phyloP scores from a whole-genome alignment of 306 rosid genomes.

The Rosa lucieae region DNA sequence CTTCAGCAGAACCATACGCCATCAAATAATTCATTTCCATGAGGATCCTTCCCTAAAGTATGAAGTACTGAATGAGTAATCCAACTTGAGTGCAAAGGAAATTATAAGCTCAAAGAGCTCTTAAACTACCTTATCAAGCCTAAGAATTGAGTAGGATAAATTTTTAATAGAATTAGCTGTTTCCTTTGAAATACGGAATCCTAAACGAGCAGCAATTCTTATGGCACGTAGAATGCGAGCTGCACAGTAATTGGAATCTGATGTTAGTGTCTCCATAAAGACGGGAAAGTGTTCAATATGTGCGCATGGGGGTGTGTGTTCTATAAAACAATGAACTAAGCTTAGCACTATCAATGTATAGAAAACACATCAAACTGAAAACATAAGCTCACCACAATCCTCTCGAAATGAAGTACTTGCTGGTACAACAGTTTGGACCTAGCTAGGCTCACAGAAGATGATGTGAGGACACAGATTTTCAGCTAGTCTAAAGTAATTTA shows the following conservation, averaged over 20 bases:
- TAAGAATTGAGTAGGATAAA: constrained; percentile 50
- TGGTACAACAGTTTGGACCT: constrained; percentile 80
- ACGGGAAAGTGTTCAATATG: neutral
- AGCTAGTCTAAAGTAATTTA: constrained; percentile 26
- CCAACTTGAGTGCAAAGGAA: constrained; percentile 17
- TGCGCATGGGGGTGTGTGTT: neutral
- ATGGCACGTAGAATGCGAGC: constrained; percentile 90
- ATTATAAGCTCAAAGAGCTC: constrained; percentile 21
- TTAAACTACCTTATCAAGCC: constrained; percentile 74
- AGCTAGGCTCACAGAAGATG: constrained; percentile 52
- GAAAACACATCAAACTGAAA: constrained; percentile 22
- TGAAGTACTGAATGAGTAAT: constrained; percentile 27
- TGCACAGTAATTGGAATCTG: constrained; percentile 38
- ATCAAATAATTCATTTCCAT: constrained; percentile 91
- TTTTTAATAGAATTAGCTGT: constrained; percentile 60
- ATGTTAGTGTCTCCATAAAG: constrained; percentile 14
- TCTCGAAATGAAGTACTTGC: constrained; percentile 72
- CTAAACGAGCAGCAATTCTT: constrained; percentile 86
- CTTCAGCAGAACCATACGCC: constrained; percentile 87
- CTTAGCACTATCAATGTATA: neutral
- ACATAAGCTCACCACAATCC: constrained; percentile 71
- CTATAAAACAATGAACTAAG: neutral
- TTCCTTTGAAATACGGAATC: constrained; percentile 73
- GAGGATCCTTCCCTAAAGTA: constrained; percentile 70
- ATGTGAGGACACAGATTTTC: constrained; percentile 26